A percentile compares a stretch with the other conserved stretches of the same genome.
These are phyloP conservation scores for Cajanus cajan DNA, from an alignment of 306 rosid genomes.

Conservation along the genomic window DNA sequence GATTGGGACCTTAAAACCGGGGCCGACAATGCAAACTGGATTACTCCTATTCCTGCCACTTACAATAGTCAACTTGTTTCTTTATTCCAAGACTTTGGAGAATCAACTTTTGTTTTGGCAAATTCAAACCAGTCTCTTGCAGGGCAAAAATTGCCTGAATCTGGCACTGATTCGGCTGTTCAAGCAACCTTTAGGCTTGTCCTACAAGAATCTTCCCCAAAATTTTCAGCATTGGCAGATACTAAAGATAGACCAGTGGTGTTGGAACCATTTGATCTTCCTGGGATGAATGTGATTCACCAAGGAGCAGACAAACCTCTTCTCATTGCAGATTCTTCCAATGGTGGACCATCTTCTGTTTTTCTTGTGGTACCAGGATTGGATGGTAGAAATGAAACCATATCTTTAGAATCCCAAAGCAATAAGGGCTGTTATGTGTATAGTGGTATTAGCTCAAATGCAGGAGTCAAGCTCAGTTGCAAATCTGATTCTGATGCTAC, in stretches of 20 bases:
- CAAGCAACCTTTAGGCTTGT: constrained; percentile 74
- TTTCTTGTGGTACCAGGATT: constrained; percentile 62
- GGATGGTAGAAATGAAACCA: constrained; percentile 53
- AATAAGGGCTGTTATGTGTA: constrained; percentile 58
- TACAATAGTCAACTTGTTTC: constrained; percentile 56
- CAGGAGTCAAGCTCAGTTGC: constrained; percentile 61
- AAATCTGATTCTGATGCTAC: constrained; percentile 22
- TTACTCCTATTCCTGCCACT: constrained; percentile 61
- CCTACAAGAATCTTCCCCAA: constrained; percentile 33
- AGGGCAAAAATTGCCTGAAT: constrained; percentile 48
- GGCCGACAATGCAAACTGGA: constrained; percentile 44
- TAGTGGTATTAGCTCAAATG: constrained; percentile 29
- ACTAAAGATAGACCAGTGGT: constrained; percentile 42
- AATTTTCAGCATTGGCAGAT: background rate
- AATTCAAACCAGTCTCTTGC: constrained; percentile 53
- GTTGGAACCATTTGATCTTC: constrained; percentile 73
- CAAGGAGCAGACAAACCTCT: constrained; percentile 51
- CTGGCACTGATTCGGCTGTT: constrained; percentile 50
- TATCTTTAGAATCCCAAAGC: constrained; percentile 63
- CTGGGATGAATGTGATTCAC: constrained; percentile 64
- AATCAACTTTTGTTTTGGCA: constrained; percentile 48
- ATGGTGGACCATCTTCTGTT: constrained; percentile 24
- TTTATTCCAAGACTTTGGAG: constrained; percentile 42
- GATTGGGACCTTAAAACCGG: constrained; percentile 56
- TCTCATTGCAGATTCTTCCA: constrained; percentile 34